Base-by-base conservation (phyloP, 1,284 basidiomycete species). In the Cryptococcus jaspeensis region DNA sequence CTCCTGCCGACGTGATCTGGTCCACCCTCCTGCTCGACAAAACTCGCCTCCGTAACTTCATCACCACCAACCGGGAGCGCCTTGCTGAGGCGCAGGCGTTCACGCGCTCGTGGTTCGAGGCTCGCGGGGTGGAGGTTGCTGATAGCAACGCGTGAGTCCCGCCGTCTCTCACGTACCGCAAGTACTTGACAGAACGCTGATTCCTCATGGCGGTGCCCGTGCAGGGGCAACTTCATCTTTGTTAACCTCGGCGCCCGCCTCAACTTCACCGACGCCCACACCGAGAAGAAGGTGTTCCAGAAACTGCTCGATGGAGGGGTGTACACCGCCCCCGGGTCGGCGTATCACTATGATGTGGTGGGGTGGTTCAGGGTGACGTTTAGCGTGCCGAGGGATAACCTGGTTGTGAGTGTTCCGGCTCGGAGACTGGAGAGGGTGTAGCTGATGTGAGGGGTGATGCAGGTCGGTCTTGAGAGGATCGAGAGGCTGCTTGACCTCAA, bases 271-370 rank as follows among this genome's bases (percentile, higher is more conserved):
- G 68, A 69, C 23, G 63, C 61, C 0, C 54, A 42, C 9, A 67
- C 67, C 55, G 75, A 77, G 65, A 74, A 73, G 63, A 63, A 59
- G 44, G 64, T 76, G 13, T 78, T 78, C 61, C 73, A 76, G 60
- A 61, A 53, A 23, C 58, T 76, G 32, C 64, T 78, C 11, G 74
- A 76, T 45, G 70, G 70, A 23, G 72, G 75, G 13, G 73, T 78
- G 13, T 78, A 78, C 49, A 70, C 76, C 36, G 72, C 71, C 5
- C 73, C 73, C 2, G 73, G 73, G 0, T 65, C 64, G 6, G 73
- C 70, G 23, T 75, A 75, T 55, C 73, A 75, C 55, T 66, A 72
- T 59, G 57, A 67, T 49, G 50, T 56, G 0, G 51, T 69, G 2
- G 73, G 73, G 3, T 73, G 73, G 73, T 75, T 66, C 54, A 58